These are phyloP conservation scores for Fraxinus cuspidata DNA, from an alignment of 257 asterid species.

Conservation along the genomic window DNA sequence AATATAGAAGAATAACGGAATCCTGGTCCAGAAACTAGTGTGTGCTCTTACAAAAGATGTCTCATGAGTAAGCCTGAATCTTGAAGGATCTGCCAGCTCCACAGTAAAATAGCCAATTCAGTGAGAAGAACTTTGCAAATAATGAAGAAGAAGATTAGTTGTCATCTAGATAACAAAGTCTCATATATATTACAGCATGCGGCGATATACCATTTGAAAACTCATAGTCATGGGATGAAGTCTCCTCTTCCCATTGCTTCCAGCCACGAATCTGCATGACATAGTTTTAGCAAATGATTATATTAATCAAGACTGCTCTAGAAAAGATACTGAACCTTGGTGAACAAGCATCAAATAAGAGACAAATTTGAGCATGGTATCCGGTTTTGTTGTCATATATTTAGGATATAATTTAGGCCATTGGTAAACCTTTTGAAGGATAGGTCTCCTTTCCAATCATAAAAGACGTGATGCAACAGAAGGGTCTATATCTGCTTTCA, in stretches of 20 bases:
- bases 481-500: neutral
- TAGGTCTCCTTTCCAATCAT: neutral
- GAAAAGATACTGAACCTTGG: neutral
- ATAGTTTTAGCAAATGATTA: conserved; percentile 12
- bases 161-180: neutral
- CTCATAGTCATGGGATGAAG: conserved; percentile 70
- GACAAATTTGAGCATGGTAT: neutral
- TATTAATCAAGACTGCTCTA: neutral
- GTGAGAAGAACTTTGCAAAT: conserved; percentile 16
- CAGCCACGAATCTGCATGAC: conserved; percentile 76
- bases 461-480: neutral
- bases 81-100: conserved; percentile 76
- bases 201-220: conserved; percentile 65
- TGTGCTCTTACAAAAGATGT: conserved; percentile 95
- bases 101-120: conserved; percentile 13
- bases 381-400: neutral
- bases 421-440: neutral
- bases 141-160: conserved; percentile 1
- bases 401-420: neutral
- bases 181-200: neutral
- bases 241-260: conserved; percentile 95
- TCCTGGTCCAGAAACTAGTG: conserved; percentile 90
- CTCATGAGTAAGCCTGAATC: conserved; percentile 90
- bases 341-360: neutral
- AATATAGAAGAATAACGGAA: conserved; percentile 71